A percentile compares a stretch with the other conserved stretches of the same genome.
Evolutionary conservation across 1,139 yeast species (phyloP).

Genomic region (Nakaseomyces kungkrabaensis): DNA sequence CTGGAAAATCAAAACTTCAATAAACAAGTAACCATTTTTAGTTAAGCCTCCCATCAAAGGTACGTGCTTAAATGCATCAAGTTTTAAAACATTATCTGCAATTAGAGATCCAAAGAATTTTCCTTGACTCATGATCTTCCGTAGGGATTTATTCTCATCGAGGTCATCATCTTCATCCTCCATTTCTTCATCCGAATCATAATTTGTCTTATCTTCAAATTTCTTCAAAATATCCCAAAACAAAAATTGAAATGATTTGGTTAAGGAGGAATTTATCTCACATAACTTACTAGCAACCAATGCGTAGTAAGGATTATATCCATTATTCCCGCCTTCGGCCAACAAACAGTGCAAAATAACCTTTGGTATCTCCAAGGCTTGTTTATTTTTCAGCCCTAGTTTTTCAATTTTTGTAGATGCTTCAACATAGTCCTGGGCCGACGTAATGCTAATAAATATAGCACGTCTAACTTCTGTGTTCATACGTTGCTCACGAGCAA

Average conservation of each 20-base stretch:
- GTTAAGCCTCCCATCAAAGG: slow-evolving; percentile 71
- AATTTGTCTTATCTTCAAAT: slow-evolving; percentile 45
- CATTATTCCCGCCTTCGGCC: slow-evolving; percentile 46
- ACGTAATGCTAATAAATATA: slow-evolving; percentile 86
- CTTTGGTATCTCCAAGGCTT: slow-evolving; percentile 78
- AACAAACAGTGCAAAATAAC: slow-evolving; percentile 80
- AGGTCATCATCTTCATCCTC: slow-evolving; percentile 23
- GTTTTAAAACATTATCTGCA: slow-evolving; percentile 60
- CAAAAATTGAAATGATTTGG: slow-evolving; percentile 79
- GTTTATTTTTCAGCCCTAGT: slow-evolving; percentile 66
- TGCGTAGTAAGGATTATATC: slow-evolving; percentile 86
- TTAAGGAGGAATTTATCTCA: slow-evolving; percentile 48
- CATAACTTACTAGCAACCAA: slow-evolving; percentile 69
- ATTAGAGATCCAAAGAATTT: slow-evolving; percentile 68
- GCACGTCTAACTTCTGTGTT: slow-evolving; percentile 93
- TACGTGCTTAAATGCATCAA: slow-evolving; percentile 62
- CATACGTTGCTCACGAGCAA: slow-evolving; percentile 83
- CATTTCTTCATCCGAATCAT: slow-evolving; percentile 31
- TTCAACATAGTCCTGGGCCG: slow-evolving; percentile 86
- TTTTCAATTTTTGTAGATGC: slow-evolving; percentile 77
- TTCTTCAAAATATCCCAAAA: slow-evolving; percentile 84
- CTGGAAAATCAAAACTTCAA: slow-evolving; percentile 64
- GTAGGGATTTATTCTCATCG: slow-evolving; percentile 42
- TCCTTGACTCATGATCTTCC: slow-evolving; percentile 61
- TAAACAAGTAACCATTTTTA: slow-evolving; percentile 53